Evolutionary conservation across 2,329 filamentous ascomycete genomes (phyloP).

Genomic region (Stagonosporopsis vannaccii): DNA sequence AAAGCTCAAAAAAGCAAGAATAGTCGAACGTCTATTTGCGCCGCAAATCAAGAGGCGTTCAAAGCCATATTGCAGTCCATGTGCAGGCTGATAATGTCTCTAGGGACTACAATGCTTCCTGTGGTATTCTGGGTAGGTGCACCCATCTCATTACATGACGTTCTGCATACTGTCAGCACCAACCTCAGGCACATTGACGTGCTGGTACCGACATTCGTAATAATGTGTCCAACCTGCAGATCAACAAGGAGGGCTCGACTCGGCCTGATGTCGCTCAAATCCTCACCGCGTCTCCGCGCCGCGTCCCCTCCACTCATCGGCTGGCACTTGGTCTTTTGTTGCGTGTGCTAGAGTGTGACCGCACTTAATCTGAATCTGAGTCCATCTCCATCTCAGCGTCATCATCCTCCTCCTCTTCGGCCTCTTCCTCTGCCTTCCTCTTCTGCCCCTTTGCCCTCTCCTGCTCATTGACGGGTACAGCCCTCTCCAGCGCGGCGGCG

Average conservation of each 20-base stretch:
- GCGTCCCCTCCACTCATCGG: not conserved
- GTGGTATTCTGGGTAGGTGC: not conserved
- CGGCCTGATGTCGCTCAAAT: not conserved
- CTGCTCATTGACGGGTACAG: constrained; percentile 44
- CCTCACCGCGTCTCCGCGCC: not conserved
- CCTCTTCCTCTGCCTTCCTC: constrained; percentile 69
- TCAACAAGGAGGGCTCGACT: not conserved
- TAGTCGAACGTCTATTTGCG: not conserved
- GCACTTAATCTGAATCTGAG: constrained; percentile 65
- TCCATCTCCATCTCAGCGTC: constrained; percentile 66
- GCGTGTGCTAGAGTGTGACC: not conserved
- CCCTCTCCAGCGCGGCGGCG: constrained; percentile 38
- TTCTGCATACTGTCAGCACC: constrained; percentile 17
- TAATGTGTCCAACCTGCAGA: constrained; percentile 2
- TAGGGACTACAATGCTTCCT: not conserved
- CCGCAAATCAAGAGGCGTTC: not conserved
- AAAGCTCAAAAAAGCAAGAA: not conserved
- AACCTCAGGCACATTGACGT: constrained; percentile 3
- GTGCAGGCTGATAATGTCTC: not conserved
- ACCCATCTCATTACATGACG: constrained; percentile 6
- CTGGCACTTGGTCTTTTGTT: not conserved
- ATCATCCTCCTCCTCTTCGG: constrained; percentile 60
- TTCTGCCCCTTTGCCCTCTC: constrained; percentile 67
- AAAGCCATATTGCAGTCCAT: not conserved
- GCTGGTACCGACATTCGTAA: constrained; percentile 16